Evolutionary conservation across 371 early-diverging fungal genomes (phyloP).

Genomic region (Zopfochytrium polystomum): DNA sequence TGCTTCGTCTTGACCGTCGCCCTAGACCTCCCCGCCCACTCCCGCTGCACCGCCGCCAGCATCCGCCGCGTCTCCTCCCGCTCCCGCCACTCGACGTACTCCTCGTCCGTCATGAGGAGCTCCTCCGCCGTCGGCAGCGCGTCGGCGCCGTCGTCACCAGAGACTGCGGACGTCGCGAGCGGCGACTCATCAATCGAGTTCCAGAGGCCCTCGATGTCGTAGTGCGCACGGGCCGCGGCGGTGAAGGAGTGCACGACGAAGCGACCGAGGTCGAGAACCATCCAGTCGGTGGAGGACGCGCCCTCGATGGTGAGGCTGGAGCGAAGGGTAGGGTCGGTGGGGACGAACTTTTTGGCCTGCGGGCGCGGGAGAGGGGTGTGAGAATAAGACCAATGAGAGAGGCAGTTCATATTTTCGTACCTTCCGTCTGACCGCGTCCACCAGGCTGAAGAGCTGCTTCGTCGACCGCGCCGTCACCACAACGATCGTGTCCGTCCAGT

Average conservation of each 20-base stretch:
- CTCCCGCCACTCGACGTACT: too few species aligned
- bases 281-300: slow-evolving; percentile 81
- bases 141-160: slow-evolving; percentile 8
- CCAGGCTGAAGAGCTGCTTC: slow-evolving; percentile 70
- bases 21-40: too few species aligned
- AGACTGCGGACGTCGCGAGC: not conserved
- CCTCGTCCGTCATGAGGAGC: too few species aligned
- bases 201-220: slow-evolving; percentile 84
- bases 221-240: too few species aligned
- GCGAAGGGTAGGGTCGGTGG: slow-evolving; percentile 31
- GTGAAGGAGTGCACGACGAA: slow-evolving; percentile 80
- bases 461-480: slow-evolving; percentile 73
- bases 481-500: slow-evolving; percentile 83
- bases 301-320: slow-evolving; percentile 63
- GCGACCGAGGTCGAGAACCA: slow-evolving; percentile 76
- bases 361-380: too few species aligned
- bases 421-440: slow-evolving; percentile 64
- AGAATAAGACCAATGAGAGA: too few species aligned
- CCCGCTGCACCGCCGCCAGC: slow-evolving; percentile 17
- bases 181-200: slow-evolving; percentile 27
- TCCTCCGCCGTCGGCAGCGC: too few species aligned
- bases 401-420: too few species aligned
- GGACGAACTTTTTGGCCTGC: slow-evolving; percentile 31
- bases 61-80: too few species aligned
- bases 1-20: slow-evolving; percentile 32